A percentile compares a stretch with the other conserved stretches of the same genome.
Evolutionary conservation across 2,329 filamentous ascomycete species (phyloP).

Genomic region (Clonostachys solani): DNA sequence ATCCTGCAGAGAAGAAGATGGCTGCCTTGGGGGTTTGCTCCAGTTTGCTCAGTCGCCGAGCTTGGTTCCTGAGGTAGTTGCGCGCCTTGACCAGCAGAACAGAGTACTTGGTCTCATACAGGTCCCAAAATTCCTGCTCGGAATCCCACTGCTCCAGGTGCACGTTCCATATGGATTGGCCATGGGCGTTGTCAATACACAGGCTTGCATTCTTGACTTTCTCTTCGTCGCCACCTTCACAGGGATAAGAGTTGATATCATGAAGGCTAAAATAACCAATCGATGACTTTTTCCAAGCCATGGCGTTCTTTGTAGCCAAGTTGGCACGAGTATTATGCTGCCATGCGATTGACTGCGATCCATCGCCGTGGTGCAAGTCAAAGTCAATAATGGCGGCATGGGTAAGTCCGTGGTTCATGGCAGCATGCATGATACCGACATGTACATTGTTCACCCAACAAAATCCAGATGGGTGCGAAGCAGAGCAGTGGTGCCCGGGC

Average conservation of each 20-base stretch:
- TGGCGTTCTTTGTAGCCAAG: slow-evolving; percentile 63
- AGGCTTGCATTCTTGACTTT: slow-evolving; percentile 93
- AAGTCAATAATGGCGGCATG: slow-evolving; percentile 94
- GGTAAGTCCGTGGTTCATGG: slow-evolving; percentile 78
- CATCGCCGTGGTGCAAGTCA: slow-evolving; percentile 88
- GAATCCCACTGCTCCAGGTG: slow-evolving; percentile 86
- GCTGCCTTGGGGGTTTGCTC: slow-evolving; percentile 70
- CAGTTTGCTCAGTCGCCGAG: slow-evolving; percentile 55
- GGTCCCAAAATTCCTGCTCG: slow-evolving; percentile 78
- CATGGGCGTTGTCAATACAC: slow-evolving; percentile 91
- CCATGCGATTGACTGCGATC: slow-evolving; percentile 95
- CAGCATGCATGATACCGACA: slow-evolving; percentile 89
- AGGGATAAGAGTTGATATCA: slow-evolving; percentile 98
- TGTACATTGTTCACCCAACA: slow-evolving; percentile 99
- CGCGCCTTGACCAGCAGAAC: slow-evolving; percentile 78
- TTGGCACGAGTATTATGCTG: slow-evolving; percentile 71
- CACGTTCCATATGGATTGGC: slow-evolving; percentile 93
- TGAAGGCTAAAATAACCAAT: slow-evolving; percentile 97
- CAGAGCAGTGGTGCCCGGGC: slow-evolving; percentile 92
- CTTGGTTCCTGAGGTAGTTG: slow-evolving; percentile 69
- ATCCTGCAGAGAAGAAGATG: slow-evolving; percentile 93
- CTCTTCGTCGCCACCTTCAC: slow-evolving; percentile 86
- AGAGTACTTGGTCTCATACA: slow-evolving; percentile 78
- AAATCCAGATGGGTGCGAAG: slow-evolving; percentile 86
- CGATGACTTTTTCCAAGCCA: slow-evolving; percentile 74